Conservation (phyloP, 2,329 filamentous ascomycete species). For the Drechslera avenae region DNA sequence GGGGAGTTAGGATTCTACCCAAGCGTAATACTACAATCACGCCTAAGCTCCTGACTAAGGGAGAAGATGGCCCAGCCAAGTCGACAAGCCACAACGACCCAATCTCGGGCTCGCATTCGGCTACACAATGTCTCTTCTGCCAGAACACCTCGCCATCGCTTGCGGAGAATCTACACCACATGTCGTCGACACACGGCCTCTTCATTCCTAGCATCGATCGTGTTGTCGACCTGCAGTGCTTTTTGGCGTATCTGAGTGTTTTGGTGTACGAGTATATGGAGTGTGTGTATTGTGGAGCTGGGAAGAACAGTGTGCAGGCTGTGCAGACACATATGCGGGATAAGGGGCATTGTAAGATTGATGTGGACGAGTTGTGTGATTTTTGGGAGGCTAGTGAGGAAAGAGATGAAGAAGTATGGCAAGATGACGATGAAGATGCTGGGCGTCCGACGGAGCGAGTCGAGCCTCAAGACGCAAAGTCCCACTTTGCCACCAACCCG, state of each 20-base stretch:
- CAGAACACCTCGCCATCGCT: background rate
- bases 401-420: background rate
- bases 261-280: conserved; percentile 1
- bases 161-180: background rate
- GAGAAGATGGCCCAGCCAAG: too few relatives aligned
- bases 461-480: background rate
- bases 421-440: background rate
- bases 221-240: background rate
- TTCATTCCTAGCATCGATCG: background rate
- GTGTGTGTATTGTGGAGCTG: conserved; percentile 4
- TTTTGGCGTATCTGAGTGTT: conserved; percentile 1
- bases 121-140: conserved; percentile 10
- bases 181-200: conserved; percentile 2
- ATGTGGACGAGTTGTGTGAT: background rate
- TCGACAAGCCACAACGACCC: background rate
- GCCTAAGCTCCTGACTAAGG: too few relatives aligned
- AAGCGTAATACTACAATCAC: too few relatives aligned
- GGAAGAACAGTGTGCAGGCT: background rate
- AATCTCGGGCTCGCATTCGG: background rate
- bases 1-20: too few relatives aligned
- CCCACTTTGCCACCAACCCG: too few relatives aligned
- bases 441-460: too few relatives aligned
- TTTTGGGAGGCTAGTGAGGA: background rate
- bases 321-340: conserved; percentile 12
- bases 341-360: conserved; percentile 3